Conservation (phyloP, 2,329 filamentous ascomycete genomes). For the Cladosporium colombiae region DNA sequence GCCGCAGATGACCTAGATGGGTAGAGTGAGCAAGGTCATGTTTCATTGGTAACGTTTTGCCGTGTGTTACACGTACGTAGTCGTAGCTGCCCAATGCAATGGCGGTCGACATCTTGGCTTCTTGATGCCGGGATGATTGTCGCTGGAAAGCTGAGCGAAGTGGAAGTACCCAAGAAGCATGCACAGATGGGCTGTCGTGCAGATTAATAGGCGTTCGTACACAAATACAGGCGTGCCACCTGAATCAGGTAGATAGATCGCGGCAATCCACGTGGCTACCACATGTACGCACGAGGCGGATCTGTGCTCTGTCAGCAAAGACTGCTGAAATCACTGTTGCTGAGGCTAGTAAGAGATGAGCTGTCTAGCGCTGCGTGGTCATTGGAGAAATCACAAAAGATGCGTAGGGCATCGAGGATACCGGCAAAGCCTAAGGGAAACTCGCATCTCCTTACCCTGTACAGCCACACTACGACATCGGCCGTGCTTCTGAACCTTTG, state of each 20-base stretch:
- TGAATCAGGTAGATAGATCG: not conserved
- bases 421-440: not conserved
- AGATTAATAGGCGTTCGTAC: not conserved
- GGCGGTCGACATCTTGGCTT: not conserved
- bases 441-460: not conserved
- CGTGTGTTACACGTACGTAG: not conserved
- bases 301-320: not conserved
- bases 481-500: not conserved
- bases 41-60: not conserved
- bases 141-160: not conserved
- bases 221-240: not conserved
- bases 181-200: not conserved
- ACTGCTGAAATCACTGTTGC: not conserved
- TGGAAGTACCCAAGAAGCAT: not conserved
- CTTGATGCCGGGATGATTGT: not conserved
- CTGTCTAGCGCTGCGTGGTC: not conserved
- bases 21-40: not conserved
- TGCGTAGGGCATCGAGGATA: not conserved
- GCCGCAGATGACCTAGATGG: constrained; percentile 23
- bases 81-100: constrained; percentile 4
- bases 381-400: not conserved
- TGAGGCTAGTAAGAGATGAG: not conserved
- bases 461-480: not conserved
- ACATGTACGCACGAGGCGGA: not conserved
- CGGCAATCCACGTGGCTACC: not conserved